These are phyloP conservation scores for Venturia pyrina DNA, from an alignment of 2,329 filamentous ascomycete genomes.

Conservation along the genomic window DNA sequence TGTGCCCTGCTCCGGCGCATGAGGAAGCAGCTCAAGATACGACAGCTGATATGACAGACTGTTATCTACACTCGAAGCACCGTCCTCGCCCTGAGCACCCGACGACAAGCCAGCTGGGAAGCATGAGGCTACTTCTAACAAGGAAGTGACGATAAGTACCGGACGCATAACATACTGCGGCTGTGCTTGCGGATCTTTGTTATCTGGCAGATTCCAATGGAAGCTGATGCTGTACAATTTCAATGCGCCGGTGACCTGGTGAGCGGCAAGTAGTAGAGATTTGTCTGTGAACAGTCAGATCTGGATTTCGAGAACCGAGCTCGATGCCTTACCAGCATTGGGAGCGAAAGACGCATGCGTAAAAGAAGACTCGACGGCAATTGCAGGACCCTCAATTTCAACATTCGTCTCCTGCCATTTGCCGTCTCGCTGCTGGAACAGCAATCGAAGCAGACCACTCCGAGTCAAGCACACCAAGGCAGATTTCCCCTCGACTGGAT, in stretches of 20 bases:
- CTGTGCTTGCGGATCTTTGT: background rate
- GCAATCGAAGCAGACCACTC: conserved; percentile 61
- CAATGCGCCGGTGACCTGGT: conserved; percentile 61
- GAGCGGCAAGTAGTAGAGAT: conserved; percentile 54
- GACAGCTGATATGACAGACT: conserved; percentile 43
- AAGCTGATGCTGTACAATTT: conserved; percentile 64
- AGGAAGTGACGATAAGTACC: conserved; percentile 21
- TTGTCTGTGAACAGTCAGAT: conserved; percentile 18
- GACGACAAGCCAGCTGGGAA: conserved; percentile 18
- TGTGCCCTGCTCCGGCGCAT: conserved; percentile 49
- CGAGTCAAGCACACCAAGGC: conserved; percentile 69
- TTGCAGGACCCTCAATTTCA: conserved; percentile 65
- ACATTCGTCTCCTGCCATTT: conserved; percentile 61
- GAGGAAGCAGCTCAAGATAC: conserved; percentile 63
- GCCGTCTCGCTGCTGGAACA: conserved; percentile 65
- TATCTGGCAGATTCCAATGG: conserved; percentile 49
- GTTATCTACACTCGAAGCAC: conserved; percentile 20
- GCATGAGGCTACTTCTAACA: conserved; percentile 18
- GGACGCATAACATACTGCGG: conserved; percentile 6
- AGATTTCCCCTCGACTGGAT: conserved; percentile 60
- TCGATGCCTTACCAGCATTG: conserved; percentile 53
- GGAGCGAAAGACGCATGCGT: conserved; percentile 38
- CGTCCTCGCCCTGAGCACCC: conserved; percentile 20
- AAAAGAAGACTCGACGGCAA: conserved; percentile 39
- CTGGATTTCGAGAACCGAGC: background rate